Percentiles rank a stretch among this genome's conserved stretches.
Conservation (phyloP, 2,329 filamentous ascomycete genomes). For the Tolypocladium ophioglossoides region DNA sequence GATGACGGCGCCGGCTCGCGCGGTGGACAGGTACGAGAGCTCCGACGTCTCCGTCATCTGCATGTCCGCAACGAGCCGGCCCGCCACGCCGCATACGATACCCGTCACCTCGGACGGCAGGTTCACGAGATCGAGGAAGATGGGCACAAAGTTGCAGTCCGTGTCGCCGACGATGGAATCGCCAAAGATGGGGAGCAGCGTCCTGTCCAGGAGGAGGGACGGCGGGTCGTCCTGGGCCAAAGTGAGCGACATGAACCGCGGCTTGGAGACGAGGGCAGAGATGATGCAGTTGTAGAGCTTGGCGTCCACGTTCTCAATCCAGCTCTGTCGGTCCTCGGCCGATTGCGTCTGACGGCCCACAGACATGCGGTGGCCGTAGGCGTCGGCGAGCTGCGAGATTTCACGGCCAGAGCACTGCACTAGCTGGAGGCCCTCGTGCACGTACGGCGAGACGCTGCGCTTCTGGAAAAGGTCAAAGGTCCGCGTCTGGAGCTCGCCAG, state of each 20-base stretch:
- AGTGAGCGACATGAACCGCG: constrained; percentile 63
- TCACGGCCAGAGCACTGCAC: constrained; percentile 70
- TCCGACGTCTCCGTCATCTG: constrained; percentile 49
- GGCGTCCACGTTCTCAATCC: constrained; percentile 51
- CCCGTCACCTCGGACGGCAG: constrained; percentile 83
- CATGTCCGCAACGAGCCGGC: constrained; percentile 66
- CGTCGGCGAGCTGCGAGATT: constrained; percentile 26
- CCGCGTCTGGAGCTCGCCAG: constrained; percentile 68
- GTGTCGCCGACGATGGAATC: constrained; percentile 68
- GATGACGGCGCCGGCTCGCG: constrained; percentile 80
- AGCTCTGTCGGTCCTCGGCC: constrained; percentile 27
- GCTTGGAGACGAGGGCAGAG: constrained; percentile 49
- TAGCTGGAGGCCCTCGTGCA: constrained; percentile 59
- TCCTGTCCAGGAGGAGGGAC: constrained; percentile 61
- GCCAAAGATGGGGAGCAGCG: constrained; percentile 53
- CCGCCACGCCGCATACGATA: constrained; percentile 89
- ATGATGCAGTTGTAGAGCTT: constrained; percentile 54
- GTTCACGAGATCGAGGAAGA: constrained; percentile 74
- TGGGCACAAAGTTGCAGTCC: constrained; percentile 65
- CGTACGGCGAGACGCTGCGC: constrained; percentile 61
- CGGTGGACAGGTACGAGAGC: constrained; percentile 85
- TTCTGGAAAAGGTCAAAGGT: constrained; percentile 79
- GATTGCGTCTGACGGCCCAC: constrained; percentile 22
- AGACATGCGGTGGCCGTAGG: constrained; percentile 25
- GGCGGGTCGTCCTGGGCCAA: constrained; percentile 64